Conservation (phyloP, 345 rosid species). For the Bruguiera gymnorhiza region DNA sequence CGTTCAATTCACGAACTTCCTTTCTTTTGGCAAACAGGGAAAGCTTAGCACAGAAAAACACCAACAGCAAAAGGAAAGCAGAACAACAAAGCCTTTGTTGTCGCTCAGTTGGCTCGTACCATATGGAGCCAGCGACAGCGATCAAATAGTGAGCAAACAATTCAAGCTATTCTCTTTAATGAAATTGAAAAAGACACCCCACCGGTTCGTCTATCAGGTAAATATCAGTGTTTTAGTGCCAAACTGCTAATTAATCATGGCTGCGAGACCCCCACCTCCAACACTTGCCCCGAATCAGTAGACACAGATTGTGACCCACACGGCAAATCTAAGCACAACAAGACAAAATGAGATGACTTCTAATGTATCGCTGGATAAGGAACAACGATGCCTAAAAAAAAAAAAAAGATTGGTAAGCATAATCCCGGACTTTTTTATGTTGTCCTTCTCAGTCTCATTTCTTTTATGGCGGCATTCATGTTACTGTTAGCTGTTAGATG, state of each 20-base stretch:
- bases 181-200: slow-evolving; percentile 24
- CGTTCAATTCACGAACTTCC: background rate
- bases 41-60: background rate
- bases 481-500: background rate
- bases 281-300: background rate
- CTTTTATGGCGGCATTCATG: background rate
- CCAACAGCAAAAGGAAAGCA: background rate
- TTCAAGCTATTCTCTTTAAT: slow-evolving; percentile 15
- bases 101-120: background rate
- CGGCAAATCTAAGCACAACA: background rate
- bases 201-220: background rate
- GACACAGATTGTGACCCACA: background rate
- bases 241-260: background rate
- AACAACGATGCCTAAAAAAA: background rate
- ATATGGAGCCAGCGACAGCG: slow-evolving; percentile 14
- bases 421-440: background rate
- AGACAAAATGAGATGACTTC: background rate
- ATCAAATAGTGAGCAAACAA: background rate
- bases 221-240: background rate
- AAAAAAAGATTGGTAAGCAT: background rate
- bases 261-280: background rate
- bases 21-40: background rate
- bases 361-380: background rate
- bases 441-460: background rate
- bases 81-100: background rate